Conservation (phyloP, 2,329 filamentous ascomycete genomes). For the Arthrobotrys megalospora region DNA sequence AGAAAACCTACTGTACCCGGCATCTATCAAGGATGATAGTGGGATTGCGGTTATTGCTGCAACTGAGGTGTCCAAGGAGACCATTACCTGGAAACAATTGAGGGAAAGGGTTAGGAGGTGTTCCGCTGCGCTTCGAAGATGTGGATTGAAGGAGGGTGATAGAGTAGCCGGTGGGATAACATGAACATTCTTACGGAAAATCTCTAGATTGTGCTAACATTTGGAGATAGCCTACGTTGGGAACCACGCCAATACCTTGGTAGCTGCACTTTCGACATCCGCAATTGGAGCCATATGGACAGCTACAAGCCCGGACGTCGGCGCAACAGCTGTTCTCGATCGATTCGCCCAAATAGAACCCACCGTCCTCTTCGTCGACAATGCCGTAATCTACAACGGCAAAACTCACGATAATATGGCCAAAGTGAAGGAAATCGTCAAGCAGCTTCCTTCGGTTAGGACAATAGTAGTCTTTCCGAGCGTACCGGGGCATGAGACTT, state of each 20-base stretch:
- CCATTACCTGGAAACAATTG: slow-evolving; percentile 83
- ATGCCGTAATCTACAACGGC: slow-evolving; percentile 90
- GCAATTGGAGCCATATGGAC: slow-evolving; percentile 93
- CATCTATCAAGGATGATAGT: slow-evolving; percentile 73
- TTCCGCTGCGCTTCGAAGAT: slow-evolving; percentile 75
- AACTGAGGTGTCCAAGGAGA: slow-evolving; percentile 79
- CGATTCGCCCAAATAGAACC: slow-evolving; percentile 88
- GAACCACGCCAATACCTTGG: slow-evolving; percentile 88
- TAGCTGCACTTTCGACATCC: slow-evolving; percentile 88
- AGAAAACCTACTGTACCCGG: slow-evolving; percentile 90
- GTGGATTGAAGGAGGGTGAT: slow-evolving; percentile 70
- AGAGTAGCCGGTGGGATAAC: slow-evolving; percentile 72
- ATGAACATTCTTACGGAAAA: neutral
- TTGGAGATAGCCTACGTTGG: slow-evolving; percentile 79
- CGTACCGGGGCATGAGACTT: slow-evolving; percentile 68
- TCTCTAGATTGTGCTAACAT: neutral
- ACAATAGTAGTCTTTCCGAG: slow-evolving; percentile 82
- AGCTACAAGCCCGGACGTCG: slow-evolving; percentile 79
- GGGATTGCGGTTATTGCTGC: slow-evolving; percentile 82
- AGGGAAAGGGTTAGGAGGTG: slow-evolving; percentile 83
- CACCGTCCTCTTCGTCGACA: slow-evolving; percentile 86
- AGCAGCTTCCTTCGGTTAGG: slow-evolving; percentile 77
- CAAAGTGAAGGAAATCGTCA: slow-evolving; percentile 84
- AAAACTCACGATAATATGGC: slow-evolving; percentile 84
- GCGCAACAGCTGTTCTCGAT: slow-evolving; percentile 77